Evolutionary conservation across 768 basidiomycete genomes (phyloP).

Genomic region (Tricholoma flavovirens): DNA sequence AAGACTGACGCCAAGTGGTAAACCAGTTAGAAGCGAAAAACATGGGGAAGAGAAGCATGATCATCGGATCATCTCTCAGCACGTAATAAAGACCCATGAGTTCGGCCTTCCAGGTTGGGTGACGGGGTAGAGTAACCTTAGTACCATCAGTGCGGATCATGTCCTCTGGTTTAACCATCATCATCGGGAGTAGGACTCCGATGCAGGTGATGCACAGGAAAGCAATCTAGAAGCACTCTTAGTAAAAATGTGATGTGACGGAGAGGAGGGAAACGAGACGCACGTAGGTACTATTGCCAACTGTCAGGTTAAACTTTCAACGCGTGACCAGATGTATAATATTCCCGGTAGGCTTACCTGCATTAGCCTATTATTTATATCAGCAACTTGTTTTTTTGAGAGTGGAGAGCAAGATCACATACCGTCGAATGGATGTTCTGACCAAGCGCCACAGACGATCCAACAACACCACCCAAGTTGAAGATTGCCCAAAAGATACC

Average conservation of each 20-base stretch:
- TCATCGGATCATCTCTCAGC: conserved; percentile 62
- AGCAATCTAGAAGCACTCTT: conserved; percentile 45
- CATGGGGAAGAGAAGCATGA: conserved; percentile 31
- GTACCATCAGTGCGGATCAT: conserved; percentile 76
- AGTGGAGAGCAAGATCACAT: conserved; percentile 16
- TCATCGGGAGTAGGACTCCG: conserved; percentile 58
- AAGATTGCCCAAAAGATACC: conserved; percentile 83
- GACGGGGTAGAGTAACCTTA: conserved; percentile 52
- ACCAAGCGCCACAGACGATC: conserved; percentile 68
- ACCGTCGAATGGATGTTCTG: conserved; percentile 63
- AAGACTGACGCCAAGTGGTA: conserved; percentile 73
- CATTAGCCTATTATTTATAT: conserved; percentile 26
- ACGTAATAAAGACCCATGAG: conserved; percentile 63
- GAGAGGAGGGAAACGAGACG: conserved; percentile 18
- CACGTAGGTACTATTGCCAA: conserved; percentile 73
- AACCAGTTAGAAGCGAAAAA: conserved; percentile 30
- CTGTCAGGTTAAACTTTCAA: conserved; percentile 24
- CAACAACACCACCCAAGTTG: conserved; percentile 76
- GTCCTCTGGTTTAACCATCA: conserved; percentile 67
- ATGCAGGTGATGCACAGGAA: conserved; percentile 70
- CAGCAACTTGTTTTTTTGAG: conserved; percentile 9
- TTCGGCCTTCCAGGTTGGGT: conserved; percentile 77
- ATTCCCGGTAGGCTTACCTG: conserved; percentile 26
- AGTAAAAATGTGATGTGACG: background rate
- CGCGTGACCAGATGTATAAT: background rate